Conservation (phyloP, 371 early-diverging fungal genomes). For the Rhizopus delemar region DNA sequence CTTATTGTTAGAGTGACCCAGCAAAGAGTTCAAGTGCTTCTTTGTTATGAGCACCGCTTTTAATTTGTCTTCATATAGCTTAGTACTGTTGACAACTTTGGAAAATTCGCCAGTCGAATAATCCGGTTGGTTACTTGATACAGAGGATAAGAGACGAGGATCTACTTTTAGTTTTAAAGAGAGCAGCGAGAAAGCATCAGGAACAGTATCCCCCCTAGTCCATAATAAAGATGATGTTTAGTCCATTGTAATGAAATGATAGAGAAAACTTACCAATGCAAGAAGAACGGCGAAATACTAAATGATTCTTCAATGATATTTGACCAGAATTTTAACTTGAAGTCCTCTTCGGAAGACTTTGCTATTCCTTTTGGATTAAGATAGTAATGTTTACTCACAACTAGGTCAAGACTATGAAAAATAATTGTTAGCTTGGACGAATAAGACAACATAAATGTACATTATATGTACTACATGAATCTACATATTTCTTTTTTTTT, state of each 20-base stretch:
- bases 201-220: conserved; percentile 16
- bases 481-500: not conserved
- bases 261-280: conserved; percentile 15
- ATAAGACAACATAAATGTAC: not conserved
- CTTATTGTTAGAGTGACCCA: not conserved
- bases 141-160: conserved; percentile 7
- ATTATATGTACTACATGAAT: not conserved
- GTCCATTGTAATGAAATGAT: not conserved
- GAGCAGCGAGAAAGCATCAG: not conserved
- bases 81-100: conserved; percentile 9
- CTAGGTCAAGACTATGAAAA: conserved; percentile 12
- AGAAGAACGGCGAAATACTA: conserved; percentile 1
- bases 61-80: conserved; percentile 15
- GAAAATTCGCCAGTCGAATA: conserved; percentile 14
- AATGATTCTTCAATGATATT: conserved; percentile 1
- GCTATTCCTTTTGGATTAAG: conserved; percentile 7
- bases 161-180: conserved; percentile 12
- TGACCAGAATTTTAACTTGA: conserved; percentile 10
- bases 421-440: not conserved
- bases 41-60: conserved; percentile 10
- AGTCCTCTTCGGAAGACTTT: conserved; percentile 14
- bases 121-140: conserved; percentile 8
- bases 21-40: conserved; percentile 9
- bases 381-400: conserved; percentile 5
- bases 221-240: conserved; percentile 6